Evolutionary conservation across 352 stramenopile species (phyloP).

Genomic region (Phytophthora rubi): DNA sequence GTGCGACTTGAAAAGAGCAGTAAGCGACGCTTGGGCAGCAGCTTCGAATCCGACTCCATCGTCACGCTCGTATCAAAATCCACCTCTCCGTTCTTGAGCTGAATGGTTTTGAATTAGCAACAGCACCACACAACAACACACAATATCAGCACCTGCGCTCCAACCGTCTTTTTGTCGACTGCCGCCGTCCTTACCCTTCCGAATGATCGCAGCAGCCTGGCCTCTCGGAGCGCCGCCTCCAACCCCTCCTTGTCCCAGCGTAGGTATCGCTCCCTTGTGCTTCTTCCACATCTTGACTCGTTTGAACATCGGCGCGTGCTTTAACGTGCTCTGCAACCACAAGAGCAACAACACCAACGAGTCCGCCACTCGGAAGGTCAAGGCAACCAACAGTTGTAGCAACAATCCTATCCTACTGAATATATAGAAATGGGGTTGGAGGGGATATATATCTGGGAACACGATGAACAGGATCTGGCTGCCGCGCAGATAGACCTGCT

Average conservation of each 20-base stretch:
- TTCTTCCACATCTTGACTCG: conserved; percentile 91
- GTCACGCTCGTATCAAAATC: conserved; percentile 38
- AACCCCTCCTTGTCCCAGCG: conserved; percentile 69
- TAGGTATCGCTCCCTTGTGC: conserved; percentile 79
- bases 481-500: conserved; percentile 86
- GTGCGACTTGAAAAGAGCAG: conserved; percentile 10
- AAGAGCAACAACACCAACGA: conserved; percentile 39
- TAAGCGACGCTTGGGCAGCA: conserved; percentile 1
- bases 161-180: background rate
- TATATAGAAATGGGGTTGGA: conserved; percentile 28
- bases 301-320: conserved; percentile 90
- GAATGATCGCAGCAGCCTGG: conserved; percentile 81
- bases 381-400: conserved; percentile 24
- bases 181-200: conserved; percentile 53
- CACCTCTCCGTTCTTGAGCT: conserved; percentile 66
- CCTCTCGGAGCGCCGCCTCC: conserved; percentile 66
- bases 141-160: conserved; percentile 1
- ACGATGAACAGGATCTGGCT: conserved; percentile 90
- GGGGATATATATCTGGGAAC: conserved; percentile 91
- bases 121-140: background rate
- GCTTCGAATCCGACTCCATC: background rate
- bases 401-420: conserved; percentile 19
- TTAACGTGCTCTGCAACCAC: conserved; percentile 59
- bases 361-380: conserved; percentile 32
- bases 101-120: background rate